These are phyloP conservation scores for Geranium incanum DNA, from an alignment of 441 rosid species.

Conservation along the genomic window DNA sequence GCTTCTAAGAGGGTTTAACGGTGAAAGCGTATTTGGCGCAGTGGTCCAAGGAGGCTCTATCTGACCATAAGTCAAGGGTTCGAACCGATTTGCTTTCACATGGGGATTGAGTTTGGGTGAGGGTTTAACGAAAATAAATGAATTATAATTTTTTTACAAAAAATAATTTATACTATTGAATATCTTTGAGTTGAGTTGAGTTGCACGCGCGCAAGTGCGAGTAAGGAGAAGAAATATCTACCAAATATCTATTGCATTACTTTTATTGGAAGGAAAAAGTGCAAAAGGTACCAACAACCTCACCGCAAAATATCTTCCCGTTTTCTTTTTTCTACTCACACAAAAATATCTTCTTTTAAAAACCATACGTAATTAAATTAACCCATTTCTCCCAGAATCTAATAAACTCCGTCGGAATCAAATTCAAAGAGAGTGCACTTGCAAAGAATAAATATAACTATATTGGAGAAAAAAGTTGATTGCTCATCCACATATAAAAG, in stretches of 20 bases:
- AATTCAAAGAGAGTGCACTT: not conserved
- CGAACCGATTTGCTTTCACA: too few relatives aligned
- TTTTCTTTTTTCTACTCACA: not conserved
- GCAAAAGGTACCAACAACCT: not conserved
- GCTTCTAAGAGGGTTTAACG: too few relatives aligned
- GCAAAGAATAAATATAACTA: not conserved
- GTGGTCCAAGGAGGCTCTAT: too few relatives aligned
- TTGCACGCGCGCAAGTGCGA: conserved; percentile 1
- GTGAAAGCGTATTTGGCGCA: too few relatives aligned
- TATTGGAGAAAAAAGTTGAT: not conserved
- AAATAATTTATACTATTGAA: too few relatives aligned
- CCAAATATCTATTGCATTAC: not conserved
- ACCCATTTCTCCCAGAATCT: not conserved
- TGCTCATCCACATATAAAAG: not conserved
- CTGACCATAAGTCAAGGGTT: too few relatives aligned
- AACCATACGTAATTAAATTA: not conserved
- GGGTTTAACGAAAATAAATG: too few relatives aligned
- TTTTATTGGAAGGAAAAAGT: not conserved
- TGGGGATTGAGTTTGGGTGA: too few relatives aligned
- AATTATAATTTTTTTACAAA: too few relatives aligned
- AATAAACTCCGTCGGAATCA: not conserved
- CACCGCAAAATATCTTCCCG: not conserved
- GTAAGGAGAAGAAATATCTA: not conserved
- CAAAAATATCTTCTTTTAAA: not conserved
- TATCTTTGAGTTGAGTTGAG: not conserved